phyloP scores from a whole-genome alignment of 2,329 filamentous ascomycete genomes.

The Coleophoma crateriformis region DNA sequence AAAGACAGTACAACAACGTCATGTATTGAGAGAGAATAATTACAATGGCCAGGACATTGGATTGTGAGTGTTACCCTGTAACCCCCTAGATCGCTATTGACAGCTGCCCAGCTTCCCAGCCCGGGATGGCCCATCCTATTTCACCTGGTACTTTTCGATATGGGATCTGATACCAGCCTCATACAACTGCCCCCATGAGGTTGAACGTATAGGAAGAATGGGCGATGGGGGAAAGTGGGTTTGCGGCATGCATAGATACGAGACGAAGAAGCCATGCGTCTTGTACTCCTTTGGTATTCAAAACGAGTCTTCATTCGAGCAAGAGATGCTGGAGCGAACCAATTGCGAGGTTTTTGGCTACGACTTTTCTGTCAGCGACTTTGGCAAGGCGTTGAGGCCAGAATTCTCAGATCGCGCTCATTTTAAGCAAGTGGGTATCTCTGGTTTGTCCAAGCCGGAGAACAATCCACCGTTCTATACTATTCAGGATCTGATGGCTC shows the following conservation, averaged over 20 bases:
- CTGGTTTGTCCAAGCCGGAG: slow-evolving; percentile 18
- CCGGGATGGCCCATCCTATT: slow-evolving; percentile 8
- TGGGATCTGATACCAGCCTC: slow-evolving; percentile 33
- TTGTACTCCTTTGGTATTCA: slow-evolving; percentile 32
- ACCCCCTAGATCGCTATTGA: too few species aligned
- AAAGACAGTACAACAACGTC: slow-evolving; percentile 25
- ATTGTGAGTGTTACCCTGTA: slow-evolving; percentile 17
- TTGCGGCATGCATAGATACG: slow-evolving; percentile 31
- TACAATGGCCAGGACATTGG: slow-evolving; percentile 11
- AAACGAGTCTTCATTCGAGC: slow-evolving; percentile 32
- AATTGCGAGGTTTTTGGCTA: slow-evolving; percentile 33
- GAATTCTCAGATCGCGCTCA: slow-evolving; percentile 15
- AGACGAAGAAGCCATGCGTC: slow-evolving; percentile 21
- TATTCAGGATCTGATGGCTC: slow-evolving; percentile 27
- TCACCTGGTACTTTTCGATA: slow-evolving; percentile 22
- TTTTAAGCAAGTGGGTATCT: slow-evolving; percentile 23
- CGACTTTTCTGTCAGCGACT: slow-evolving; percentile 30
- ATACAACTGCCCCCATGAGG: slow-evolving; percentile 32
- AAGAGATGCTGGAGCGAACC: slow-evolving; percentile 31
- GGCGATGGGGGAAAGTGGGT: slow-evolving; percentile 36
- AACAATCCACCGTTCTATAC: slow-evolving; percentile 24
- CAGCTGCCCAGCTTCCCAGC: slow-evolving; percentile 17
- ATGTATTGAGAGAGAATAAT: slow-evolving; percentile 19
- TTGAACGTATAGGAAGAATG: slow-evolving; percentile 30
- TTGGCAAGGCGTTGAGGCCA: slow-evolving; percentile 22